Percentiles rank a stretch among this genome's conserved stretches.
Evolutionary conservation across 1,284 basidiomycete genomes (phyloP).

Genomic region (Neonothopanus nambi): DNA sequence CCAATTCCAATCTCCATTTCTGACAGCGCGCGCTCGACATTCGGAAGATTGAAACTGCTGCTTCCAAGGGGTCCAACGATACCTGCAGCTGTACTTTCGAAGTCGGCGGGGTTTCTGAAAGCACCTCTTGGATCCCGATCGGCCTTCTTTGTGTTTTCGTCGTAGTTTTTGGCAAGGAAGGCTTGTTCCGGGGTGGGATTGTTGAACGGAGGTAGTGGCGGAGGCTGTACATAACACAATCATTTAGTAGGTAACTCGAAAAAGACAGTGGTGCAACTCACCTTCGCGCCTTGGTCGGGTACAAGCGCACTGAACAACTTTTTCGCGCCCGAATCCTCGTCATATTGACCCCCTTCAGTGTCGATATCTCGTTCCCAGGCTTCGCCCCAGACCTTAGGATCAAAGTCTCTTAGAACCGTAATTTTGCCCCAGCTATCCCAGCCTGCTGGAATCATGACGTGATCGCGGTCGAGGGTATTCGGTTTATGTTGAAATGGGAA

Average conservation of each 20-base stretch:
- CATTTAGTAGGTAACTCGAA: not conserved
- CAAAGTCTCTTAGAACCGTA: conserved; percentile 87
- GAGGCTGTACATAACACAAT: conserved; percentile 42
- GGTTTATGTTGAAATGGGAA: conserved; percentile 88
- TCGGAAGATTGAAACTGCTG: conserved; percentile 79
- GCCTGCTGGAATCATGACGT: conserved; percentile 88
- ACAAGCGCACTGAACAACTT: conserved; percentile 64
- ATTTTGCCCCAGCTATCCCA: conserved; percentile 99
- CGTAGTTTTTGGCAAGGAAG: conserved; percentile 87
- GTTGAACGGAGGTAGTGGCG: conserved; percentile 72
- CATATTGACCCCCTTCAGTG: conserved; percentile 30
- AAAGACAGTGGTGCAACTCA: conserved; percentile 28
- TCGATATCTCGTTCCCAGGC: conserved; percentile 80
- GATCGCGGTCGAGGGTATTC: conserved; percentile 91
- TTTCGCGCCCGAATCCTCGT: conserved; percentile 47
- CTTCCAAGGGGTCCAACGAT: conserved; percentile 89
- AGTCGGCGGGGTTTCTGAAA: conserved; percentile 73
- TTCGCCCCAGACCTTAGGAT: conserved; percentile 77
- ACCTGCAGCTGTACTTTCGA: conserved; percentile 52
- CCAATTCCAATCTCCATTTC: conserved; percentile 77
- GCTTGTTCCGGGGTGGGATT: conserved; percentile 81
- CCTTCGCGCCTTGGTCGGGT: conserved; percentile 72
- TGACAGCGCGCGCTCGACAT: conserved; percentile 80
- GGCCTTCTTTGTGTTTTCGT: conserved; percentile 84
- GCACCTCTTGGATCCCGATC: conserved; percentile 86